phyloP scores from a whole-genome alignment of 75 land plant species.

The Chamaecyparis obtusa region DNA sequence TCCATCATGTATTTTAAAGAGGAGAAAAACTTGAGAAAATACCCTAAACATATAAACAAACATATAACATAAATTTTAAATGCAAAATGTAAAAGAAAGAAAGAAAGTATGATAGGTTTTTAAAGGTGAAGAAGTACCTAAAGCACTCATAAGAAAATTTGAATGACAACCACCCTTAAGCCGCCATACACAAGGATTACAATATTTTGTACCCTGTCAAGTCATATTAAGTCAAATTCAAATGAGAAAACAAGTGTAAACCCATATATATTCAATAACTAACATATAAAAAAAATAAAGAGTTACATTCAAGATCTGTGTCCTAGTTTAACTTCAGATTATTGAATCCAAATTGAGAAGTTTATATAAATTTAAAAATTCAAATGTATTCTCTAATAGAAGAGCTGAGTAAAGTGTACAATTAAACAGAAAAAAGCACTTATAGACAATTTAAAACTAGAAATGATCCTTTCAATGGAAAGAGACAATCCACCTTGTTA shows the following conservation, averaged over 20 bases:
- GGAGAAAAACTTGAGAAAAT: neutral
- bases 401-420: neutral
- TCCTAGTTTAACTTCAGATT: too few species aligned
- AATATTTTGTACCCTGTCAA: slow-evolving; percentile 4
- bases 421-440: neutral
- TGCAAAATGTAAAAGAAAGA: neutral
- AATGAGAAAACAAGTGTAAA: neutral
- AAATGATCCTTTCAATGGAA: neutral
- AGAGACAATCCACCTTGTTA: neutral
- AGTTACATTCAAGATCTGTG: too few species aligned
- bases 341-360: too few species aligned
- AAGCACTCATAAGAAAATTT: neutral
- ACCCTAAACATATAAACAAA: neutral
- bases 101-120: neutral
- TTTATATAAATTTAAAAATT: neutral
- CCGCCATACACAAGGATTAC: slow-evolving; percentile 3
- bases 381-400: neutral
- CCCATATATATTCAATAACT: neutral
- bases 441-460: neutral
- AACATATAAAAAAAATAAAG: neutral
- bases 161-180: neutral
- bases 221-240: neutral
- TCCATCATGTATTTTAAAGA: neutral
- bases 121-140: neutral
- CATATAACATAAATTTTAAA: neutral